These are phyloP conservation scores for Botrytis sinoallii DNA, from an alignment of 2,329 filamentous ascomycete species.

Conservation along the genomic window DNA sequence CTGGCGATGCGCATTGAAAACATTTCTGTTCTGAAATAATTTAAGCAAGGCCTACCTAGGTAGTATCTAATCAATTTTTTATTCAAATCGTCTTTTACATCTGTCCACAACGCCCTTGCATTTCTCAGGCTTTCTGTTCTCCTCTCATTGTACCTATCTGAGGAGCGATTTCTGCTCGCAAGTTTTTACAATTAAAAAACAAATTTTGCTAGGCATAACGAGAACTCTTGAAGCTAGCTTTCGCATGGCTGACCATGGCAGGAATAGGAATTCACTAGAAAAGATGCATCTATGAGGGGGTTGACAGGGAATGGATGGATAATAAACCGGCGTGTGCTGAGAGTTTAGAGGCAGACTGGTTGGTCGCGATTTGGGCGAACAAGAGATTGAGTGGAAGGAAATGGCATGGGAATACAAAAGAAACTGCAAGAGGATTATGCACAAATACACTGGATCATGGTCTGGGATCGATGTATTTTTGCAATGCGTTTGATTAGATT, in stretches of 20 bases:
- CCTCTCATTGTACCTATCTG: no score
- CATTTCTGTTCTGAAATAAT: no score
- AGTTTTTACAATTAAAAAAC: background rate
- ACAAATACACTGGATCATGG: constrained; percentile 1
- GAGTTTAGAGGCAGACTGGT: background rate
- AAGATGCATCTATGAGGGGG: background rate
- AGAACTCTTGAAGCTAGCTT: background rate
- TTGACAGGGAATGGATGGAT: background rate
- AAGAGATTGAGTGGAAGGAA: background rate
- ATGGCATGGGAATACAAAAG: background rate
- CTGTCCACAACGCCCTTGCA: no score
- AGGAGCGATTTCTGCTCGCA: no score
- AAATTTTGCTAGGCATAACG: background rate
- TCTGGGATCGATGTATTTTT: background rate
- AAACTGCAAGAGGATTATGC: background rate
- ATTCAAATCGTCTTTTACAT: background rate
- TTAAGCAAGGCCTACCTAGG: no score
- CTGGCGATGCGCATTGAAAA: background rate
- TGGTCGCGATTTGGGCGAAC: background rate
- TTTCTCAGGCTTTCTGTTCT: no score
- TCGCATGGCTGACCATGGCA: background rate
- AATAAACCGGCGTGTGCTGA: background rate
- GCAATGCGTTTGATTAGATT: constrained; percentile 10
- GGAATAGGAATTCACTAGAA: background rate
- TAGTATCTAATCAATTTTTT: no score